Conservation (phyloP, 768 basidiomycete species). For the Fomitopsis serialis region DNA sequence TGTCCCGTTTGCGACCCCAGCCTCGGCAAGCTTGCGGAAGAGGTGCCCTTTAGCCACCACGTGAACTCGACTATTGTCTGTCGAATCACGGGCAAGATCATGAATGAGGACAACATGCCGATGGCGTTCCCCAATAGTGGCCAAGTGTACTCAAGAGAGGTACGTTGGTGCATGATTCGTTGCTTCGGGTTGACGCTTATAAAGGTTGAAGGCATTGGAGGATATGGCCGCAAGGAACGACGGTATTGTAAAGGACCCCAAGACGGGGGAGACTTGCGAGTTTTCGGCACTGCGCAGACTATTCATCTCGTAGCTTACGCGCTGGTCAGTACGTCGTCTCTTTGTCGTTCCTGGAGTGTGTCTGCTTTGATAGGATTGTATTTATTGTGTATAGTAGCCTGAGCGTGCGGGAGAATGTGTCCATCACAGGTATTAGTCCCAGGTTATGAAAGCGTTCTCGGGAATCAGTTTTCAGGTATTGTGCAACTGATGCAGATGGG, state of each 20-base stretch:
- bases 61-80: constrained; percentile 96
- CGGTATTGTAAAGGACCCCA: constrained; percentile 81
- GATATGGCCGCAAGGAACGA: constrained; percentile 81
- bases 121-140: constrained; percentile 83
- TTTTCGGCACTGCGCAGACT: constrained; percentile 77
- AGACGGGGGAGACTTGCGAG: constrained; percentile 58
- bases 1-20: constrained; percentile 89
- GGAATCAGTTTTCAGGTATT: too few species aligned
- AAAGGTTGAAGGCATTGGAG: constrained; percentile 57
- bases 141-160: constrained; percentile 90
- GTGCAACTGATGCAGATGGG: too few species aligned
- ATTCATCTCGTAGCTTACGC: constrained; percentile 86
- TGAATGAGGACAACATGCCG: constrained; percentile 92
- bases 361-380: background rate
- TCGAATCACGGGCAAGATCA: constrained; percentile 83
- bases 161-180: constrained; percentile 29
- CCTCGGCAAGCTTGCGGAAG: constrained; percentile 69
- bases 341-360: background rate
- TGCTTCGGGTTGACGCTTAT: background rate
- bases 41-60: constrained; percentile 91
- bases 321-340: too few species aligned
- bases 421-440: too few species aligned
- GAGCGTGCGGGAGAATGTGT: too few species aligned
- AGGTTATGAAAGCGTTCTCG: too few species aligned
- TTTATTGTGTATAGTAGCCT: background rate